Percentiles rank a stretch among this genome's conserved stretches.
phyloP scores from a whole-genome alignment of 768 basidiomycete species.

The Naganishia kalamii region DNA sequence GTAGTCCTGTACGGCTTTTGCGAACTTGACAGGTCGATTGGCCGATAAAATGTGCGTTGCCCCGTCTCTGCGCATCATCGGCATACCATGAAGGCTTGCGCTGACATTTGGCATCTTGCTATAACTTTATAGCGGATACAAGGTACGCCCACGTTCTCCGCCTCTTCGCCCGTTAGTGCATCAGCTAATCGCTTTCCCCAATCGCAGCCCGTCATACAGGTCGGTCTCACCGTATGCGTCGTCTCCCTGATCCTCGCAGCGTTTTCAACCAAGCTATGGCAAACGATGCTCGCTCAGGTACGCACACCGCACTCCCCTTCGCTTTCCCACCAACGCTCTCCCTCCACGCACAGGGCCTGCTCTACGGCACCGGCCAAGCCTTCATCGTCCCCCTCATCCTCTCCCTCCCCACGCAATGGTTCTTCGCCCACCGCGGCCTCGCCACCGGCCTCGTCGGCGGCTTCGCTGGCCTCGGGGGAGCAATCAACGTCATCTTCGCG shows the following conservation, averaged over 20 bases:
- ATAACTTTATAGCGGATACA: slow-evolving; percentile 17
- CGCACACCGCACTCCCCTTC: background rate
- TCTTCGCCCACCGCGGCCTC: slow-evolving; percentile 20
- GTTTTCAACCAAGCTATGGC: slow-evolving; percentile 21
- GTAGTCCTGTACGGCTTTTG: slow-evolving; percentile 22
- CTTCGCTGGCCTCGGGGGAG: slow-evolving; percentile 21
- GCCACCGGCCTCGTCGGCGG: slow-evolving; percentile 24
- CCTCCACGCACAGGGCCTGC: slow-evolving; percentile 7
- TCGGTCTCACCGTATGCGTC: slow-evolving; percentile 15
- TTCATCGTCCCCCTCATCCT: slow-evolving; percentile 24
- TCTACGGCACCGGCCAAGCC: slow-evolving; percentile 20
- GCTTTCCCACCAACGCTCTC: too few relatives aligned
- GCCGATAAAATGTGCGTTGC: slow-evolving; percentile 21
- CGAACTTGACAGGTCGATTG: slow-evolving; percentile 14
- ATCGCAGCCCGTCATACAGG: slow-evolving; percentile 13
- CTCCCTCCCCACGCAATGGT: slow-evolving; percentile 25
- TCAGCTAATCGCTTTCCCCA: background rate
- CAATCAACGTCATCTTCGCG: slow-evolving; percentile 12
- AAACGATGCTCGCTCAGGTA: slow-evolving; percentile 21
- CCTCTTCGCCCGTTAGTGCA: background rate
- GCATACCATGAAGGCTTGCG: too few relatives aligned
- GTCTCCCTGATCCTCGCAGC: slow-evolving; percentile 12
- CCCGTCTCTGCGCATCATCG: background rate
- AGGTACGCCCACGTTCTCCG: background rate
- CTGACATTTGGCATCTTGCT: background rate